Conservation (phyloP, 768 basidiomycete species). For the Panaeolus cyanescens region DNA sequence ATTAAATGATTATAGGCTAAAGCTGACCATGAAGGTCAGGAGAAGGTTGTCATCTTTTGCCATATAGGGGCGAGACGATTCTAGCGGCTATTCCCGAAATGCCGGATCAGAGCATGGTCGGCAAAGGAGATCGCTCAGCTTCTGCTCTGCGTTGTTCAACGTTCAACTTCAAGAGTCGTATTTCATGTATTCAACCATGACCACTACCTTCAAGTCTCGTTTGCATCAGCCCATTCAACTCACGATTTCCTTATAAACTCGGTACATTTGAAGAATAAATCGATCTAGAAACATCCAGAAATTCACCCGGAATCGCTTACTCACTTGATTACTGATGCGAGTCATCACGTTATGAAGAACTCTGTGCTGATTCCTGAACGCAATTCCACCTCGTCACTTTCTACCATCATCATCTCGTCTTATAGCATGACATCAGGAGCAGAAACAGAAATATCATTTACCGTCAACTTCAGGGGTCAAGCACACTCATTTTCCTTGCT, state of each 20-base stretch:
- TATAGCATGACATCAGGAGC: conserved; percentile 4
- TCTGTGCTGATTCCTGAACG: neutral
- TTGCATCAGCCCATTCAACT: too few relatives aligned
- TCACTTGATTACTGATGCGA: neutral
- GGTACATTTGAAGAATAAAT: neutral
- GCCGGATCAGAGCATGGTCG: neutral
- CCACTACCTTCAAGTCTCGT: too few relatives aligned
- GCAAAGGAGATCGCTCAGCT: too few relatives aligned
- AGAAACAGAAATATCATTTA: conserved; percentile 18
- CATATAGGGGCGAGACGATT: too few relatives aligned
- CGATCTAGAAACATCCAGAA: neutral
- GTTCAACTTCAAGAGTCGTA: too few relatives aligned
- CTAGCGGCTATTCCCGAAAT: neutral
- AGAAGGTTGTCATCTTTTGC: neutral
- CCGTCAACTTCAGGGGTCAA: conserved; percentile 50
- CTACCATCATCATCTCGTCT: neutral
- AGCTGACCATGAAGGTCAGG: neutral
- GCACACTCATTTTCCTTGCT: conserved; percentile 48
- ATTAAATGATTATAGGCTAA: neutral
- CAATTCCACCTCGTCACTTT: neutral
- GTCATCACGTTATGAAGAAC: neutral
- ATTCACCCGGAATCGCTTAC: neutral
- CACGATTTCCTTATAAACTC: too few relatives aligned
- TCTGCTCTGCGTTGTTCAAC: too few relatives aligned
- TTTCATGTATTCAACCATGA: too few relatives aligned